These are phyloP conservation scores for Erodium trifolium DNA, from an alignment of 441 rosid species.

Conservation along the genomic window DNA sequence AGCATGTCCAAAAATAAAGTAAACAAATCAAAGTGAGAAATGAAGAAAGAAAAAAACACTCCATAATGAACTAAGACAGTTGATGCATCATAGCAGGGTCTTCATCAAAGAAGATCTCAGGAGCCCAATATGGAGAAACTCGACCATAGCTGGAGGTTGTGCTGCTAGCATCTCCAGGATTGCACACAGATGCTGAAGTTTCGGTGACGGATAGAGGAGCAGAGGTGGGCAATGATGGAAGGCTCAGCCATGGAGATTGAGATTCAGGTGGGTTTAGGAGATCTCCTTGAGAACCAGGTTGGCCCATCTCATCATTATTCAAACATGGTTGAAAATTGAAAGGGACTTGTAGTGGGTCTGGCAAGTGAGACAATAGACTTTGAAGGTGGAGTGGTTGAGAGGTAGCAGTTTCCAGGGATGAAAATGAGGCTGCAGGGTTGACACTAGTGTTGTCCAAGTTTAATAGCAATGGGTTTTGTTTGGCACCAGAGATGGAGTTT, in stretches of 20 bases:
- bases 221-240: constrained; percentile 33
- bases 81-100: constrained; percentile 42
- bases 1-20: background rate
- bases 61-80: constrained; percentile 29
- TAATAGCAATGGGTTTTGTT: too few species aligned
- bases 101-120: constrained; percentile 45
- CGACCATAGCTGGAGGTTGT: constrained; percentile 21
- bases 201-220: constrained; percentile 27
- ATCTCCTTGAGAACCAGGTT: too few species aligned
- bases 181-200: constrained; percentile 26
- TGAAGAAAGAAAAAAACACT: background rate
- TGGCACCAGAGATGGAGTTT: constrained; percentile 25
- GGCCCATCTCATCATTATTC: too few species aligned
- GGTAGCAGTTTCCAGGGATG: background rate
- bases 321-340: constrained; percentile 46
- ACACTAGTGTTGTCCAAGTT: constrained; percentile 10
- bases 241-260: constrained; percentile 35
- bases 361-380: constrained; percentile 27
- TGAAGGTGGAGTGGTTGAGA: constrained; percentile 70
- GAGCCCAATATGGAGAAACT: constrained; percentile 42
- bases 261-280: constrained; percentile 26
- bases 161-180: constrained; percentile 39
- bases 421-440: constrained; percentile 20
- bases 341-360: constrained; percentile 44
- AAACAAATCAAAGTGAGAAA: background rate